Percentiles rank a stretch among this genome's conserved stretches.
Evolutionary conservation across 192 early-diverging fungal genomes (phyloP).

Genomic region (Podila horticola): DNA sequence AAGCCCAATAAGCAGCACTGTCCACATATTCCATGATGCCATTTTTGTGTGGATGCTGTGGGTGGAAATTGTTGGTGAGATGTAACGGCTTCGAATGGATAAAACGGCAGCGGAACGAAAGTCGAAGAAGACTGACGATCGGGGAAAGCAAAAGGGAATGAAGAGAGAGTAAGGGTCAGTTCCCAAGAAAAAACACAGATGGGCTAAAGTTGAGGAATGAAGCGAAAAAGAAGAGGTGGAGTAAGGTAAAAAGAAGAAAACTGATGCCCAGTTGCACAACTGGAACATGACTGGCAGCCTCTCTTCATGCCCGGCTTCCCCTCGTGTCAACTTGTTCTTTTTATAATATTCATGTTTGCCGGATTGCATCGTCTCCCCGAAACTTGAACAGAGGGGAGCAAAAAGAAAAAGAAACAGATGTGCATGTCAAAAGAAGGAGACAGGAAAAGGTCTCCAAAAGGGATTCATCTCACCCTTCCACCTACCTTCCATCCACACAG

Average conservation of each 20-base stretch:
- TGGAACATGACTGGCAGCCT: not conserved
- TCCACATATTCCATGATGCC: not conserved
- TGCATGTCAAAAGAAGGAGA: constrained; percentile 1
- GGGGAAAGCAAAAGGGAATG: not conserved
- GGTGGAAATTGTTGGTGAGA: not conserved
- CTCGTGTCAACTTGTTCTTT: no score
- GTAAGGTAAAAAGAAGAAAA: not conserved
- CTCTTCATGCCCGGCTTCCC: not conserved
- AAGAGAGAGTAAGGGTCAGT: not conserved
- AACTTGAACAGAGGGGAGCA: not conserved
- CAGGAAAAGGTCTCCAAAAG: not conserved
- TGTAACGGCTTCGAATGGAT: not conserved
- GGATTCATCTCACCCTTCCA: not conserved
- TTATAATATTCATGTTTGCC: no score
- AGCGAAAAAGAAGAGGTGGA: not conserved
- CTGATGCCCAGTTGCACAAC: not conserved
- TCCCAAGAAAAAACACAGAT: not conserved
- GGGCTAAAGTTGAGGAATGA: not conserved
- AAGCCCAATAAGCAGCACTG: not conserved
- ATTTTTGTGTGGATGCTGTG: constrained; percentile 9
- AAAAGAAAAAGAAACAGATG: not conserved
- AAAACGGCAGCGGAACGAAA: not conserved
- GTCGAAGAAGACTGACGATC: not conserved
- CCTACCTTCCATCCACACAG: not conserved
- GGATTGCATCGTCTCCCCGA: not conserved